Percentiles rank a stretch among this genome's conserved stretches.
phyloP scores from a whole-genome alignment of 371 early-diverging fungal genomes.

The Zopfochytrium polystomum region DNA sequence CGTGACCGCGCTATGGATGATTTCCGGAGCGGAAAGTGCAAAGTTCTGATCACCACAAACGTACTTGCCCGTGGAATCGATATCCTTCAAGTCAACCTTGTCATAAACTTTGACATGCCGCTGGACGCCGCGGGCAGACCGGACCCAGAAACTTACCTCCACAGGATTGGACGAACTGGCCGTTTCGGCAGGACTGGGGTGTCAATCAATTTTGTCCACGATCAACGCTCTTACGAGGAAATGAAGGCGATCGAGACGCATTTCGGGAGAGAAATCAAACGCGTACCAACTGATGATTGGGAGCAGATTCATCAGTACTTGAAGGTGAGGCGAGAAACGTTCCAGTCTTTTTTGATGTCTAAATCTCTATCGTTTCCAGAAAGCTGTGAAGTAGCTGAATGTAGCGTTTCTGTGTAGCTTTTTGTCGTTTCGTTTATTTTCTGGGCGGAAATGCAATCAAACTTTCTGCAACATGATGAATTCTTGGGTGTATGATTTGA shows the following conservation, averaged over 20 bases:
- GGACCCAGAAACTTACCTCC: constrained; percentile 93
- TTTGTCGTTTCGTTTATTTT: too few species aligned
- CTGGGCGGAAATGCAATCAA: too few species aligned
- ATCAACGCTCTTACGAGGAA: constrained; percentile 60
- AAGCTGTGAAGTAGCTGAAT: too few species aligned
- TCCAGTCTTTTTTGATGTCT: too few species aligned
- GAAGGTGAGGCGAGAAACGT: too few species aligned
- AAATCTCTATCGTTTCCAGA: too few species aligned
- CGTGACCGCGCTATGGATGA: constrained; percentile 92
- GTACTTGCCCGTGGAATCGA: constrained; percentile 97
- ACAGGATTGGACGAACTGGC: constrained; percentile 98
- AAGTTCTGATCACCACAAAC: constrained; percentile 95
- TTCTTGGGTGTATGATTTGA: too few species aligned
- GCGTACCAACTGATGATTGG: constrained; percentile 73
- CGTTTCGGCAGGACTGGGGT: constrained; percentile 96
- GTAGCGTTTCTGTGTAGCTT: too few species aligned
- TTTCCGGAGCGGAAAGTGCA: constrained; percentile 86
- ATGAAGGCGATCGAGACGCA: constrained; percentile 73
- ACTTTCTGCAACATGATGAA: too few species aligned
- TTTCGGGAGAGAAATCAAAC: constrained; percentile 69
- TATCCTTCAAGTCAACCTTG: constrained; percentile 92
- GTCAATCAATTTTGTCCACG: constrained; percentile 92
- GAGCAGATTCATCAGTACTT: constrained; percentile 70
- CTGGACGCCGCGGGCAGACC: constrained; percentile 52
- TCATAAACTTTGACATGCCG: constrained; percentile 97